These are phyloP conservation scores for Apiospora arundinis DNA, from an alignment of 2,329 filamentous ascomycete species.

Conservation along the genomic window DNA sequence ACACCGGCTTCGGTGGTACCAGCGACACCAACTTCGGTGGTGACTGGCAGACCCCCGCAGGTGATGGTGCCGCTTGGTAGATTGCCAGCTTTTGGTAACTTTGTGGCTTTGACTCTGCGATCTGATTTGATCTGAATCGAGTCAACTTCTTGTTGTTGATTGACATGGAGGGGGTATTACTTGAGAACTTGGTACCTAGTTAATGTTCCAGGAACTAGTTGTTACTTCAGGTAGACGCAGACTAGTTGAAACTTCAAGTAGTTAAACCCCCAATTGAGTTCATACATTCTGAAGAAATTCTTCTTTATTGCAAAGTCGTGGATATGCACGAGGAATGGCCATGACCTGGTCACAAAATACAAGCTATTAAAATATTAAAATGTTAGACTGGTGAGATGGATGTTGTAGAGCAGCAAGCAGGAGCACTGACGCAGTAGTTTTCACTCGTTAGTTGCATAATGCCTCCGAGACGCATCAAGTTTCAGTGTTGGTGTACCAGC, in stretches of 20 bases:
- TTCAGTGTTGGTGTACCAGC: neutral
- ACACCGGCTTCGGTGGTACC: slow-evolving; percentile 21
- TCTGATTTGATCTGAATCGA: neutral
- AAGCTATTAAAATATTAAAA: too few species aligned
- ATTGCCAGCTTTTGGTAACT: neutral
- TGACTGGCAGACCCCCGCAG: neutral
- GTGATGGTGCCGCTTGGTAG: neutral
- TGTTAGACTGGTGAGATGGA: too few species aligned
- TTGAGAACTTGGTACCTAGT: too few species aligned
- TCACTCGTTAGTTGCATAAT: slow-evolving; percentile 9
- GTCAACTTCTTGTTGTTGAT: neutral
- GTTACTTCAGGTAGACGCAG: neutral
- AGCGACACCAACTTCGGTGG: neutral
- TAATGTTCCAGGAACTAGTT: neutral
- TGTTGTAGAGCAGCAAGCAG: too few species aligned
- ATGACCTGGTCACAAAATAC: too few species aligned
- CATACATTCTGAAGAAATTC: neutral
- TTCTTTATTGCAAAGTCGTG: neutral
- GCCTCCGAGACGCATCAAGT: neutral
- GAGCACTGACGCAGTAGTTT: too few species aligned
- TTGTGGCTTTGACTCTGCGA: neutral
- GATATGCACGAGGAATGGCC: too few species aligned
- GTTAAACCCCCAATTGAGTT: neutral
- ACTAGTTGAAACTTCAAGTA: neutral
- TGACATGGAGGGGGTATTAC: neutral